Percentiles rank a stretch among this genome's conserved stretches.
Conservation (phyloP, 805 yeast species). For the Candida vaughaniae region DNA sequence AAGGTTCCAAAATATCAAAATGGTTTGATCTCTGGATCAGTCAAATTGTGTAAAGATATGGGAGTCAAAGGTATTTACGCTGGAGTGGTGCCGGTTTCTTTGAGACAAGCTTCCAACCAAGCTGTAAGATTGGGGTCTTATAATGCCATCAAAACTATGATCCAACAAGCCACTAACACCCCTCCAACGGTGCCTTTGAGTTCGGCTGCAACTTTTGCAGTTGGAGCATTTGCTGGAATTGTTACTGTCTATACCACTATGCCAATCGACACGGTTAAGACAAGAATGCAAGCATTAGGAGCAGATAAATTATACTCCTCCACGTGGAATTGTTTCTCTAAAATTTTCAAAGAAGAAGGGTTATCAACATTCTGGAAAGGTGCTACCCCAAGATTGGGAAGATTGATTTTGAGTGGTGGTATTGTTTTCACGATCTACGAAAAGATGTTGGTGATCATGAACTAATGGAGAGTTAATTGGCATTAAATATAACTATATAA, state of each 20-base stretch:
- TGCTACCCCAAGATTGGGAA: conserved; percentile 93
- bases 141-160: conserved; percentile 76
- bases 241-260: conserved; percentile 89
- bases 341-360: conserved; percentile 85
- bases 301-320: conserved; percentile 68
- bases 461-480: no score
- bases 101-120: conserved; percentile 94
- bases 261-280: conserved; percentile 95
- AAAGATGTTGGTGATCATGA: conserved; percentile 68
- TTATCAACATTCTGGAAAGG: conserved; percentile 94
- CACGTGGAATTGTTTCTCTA: conserved; percentile 78
- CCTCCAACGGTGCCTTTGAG: conserved; percentile 74
- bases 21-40: conserved; percentile 60
- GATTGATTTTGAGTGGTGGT: conserved; percentile 92
- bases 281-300: conserved; percentile 93
- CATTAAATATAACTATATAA: conserved; percentile 6
- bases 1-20: conserved; percentile 73
- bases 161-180: conserved; percentile 67
- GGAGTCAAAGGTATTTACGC: conserved; percentile 85
- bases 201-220: conserved; percentile 75
- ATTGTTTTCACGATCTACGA: conserved; percentile 96
- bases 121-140: conserved; percentile 94
- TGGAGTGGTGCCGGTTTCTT: conserved; percentile 87
- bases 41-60: conserved; percentile 66
- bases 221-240: conserved; percentile 89